Base-by-base conservation (phyloP, 129 eudicot species). In the Pseudognaphalium luteoalbum region DNA sequence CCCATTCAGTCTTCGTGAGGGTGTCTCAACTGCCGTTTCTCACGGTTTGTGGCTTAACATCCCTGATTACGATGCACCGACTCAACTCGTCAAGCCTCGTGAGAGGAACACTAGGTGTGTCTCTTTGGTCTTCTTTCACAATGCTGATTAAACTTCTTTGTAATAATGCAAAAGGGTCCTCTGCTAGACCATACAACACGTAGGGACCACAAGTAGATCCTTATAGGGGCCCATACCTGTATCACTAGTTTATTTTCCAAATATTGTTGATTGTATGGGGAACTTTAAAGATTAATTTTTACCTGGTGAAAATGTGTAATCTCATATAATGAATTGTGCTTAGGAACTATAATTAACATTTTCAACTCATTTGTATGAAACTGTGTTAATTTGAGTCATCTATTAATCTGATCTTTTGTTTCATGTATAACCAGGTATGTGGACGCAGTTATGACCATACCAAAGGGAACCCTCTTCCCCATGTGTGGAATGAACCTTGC, bases 401-500 rank as follows among this genome's bases (percentile, higher is more conserved):
- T 54, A 74, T 57, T 14, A 17, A 57, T 22, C 30, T 77, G 60
- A 84, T 72, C 5, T 3, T 50, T 21, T 58, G 47, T 35, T 54
- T 0, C 21, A 33, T 35, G 7, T 28, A 6, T 21, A 68, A 39
- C 60, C 42, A 87, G 91, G 76, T 87, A 58, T 66, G 91, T 87
- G 12, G 88, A 87, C 28, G 88, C 91, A 0, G 91, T 87, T 21
- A 66, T 87, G 88, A 87, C 91, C 44, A 87, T 87, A 21, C 91
- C 91, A 33, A 87, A 87, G 85, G 91, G 91, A 17, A 87, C 91
- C 80, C 80, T 87, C 35, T 87, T 87, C 83, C 91, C 91, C 4
- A 87, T 87, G 91, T 87, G 91, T 32, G 91, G 91, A 74, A 87
- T 87, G 91, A 87, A 87, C 63, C 79, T 87, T 70, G 91, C 83